These are phyloP conservation scores for Lactarius psammicola DNA, from an alignment of 768 basidiomycete genomes.

Conservation along the genomic window DNA sequence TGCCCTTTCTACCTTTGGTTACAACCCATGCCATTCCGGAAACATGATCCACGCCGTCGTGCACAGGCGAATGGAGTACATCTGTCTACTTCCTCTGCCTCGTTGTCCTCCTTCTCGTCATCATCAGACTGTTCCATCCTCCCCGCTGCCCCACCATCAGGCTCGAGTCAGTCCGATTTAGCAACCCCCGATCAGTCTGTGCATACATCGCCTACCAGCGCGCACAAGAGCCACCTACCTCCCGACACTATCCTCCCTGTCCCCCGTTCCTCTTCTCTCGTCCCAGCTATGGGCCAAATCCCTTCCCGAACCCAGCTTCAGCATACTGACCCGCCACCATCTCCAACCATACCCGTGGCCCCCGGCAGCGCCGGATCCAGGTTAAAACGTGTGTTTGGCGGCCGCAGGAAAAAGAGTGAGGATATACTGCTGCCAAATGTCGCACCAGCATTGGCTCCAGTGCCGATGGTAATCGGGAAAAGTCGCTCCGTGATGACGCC, in stretches of 20 bases:
- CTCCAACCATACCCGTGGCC: constrained; percentile 27
- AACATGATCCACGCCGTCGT: constrained; percentile 23
- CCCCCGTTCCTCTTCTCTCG: constrained; percentile 35
- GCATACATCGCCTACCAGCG: constrained; percentile 34
- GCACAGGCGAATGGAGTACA: constrained; percentile 33
- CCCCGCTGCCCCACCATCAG: constrained; percentile 38
- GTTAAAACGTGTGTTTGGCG: constrained; percentile 58
- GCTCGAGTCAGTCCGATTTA: constrained; percentile 43
- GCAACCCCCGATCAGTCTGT: constrained; percentile 44
- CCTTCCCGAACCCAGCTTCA: constrained; percentile 32
- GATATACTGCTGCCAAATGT: constrained; percentile 37
- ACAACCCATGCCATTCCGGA: constrained; percentile 26
- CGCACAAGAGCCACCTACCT: constrained; percentile 33
- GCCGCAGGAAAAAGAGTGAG: constrained; percentile 57
- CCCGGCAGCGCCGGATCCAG: constrained; percentile 42
- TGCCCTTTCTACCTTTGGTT: constrained; percentile 5
- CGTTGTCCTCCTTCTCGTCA: constrained; percentile 46
- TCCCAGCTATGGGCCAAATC: constrained; percentile 43
- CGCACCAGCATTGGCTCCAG: not conserved
- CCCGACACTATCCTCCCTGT: constrained; percentile 32
- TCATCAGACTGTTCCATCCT: constrained; percentile 43
- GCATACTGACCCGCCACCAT: constrained; percentile 31
- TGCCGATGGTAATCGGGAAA: constrained; percentile 16
- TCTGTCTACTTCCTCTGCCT: constrained; percentile 41
- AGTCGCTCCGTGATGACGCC: constrained; percentile 28